Evolutionary conservation across 2,329 filamentous ascomycete genomes (phyloP).

Genomic region (Chrysoporthe austroafricana): DNA sequence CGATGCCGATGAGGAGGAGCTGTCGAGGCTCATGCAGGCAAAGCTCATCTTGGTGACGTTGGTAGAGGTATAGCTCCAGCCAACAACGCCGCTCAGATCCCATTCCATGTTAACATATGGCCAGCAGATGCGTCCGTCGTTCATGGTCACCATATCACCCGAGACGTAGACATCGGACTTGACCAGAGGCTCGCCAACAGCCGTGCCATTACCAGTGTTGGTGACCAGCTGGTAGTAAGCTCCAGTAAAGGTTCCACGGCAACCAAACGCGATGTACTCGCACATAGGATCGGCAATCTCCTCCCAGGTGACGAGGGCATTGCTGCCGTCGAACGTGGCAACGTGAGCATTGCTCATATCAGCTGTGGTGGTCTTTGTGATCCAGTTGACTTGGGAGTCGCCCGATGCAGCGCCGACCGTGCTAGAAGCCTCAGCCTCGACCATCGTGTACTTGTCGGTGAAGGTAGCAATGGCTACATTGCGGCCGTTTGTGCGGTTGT

Average conservation of each 20-base stretch:
- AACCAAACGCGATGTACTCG: slow-evolving; percentile 62
- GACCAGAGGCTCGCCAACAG: slow-evolving; percentile 53
- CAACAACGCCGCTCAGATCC: slow-evolving; percentile 41
- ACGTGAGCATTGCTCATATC: slow-evolving; percentile 64
- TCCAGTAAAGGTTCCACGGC: slow-evolving; percentile 60
- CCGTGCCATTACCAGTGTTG: slow-evolving; percentile 53
- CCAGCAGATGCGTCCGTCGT: slow-evolving; percentile 64
- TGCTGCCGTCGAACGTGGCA: slow-evolving; percentile 55
- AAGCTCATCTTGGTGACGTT: slow-evolving; percentile 54
- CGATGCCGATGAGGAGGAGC: slow-evolving; percentile 10
- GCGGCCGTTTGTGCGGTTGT: slow-evolving; percentile 59
- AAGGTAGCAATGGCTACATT: slow-evolving; percentile 63
- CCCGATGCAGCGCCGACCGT: slow-evolving; percentile 56
- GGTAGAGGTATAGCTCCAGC: slow-evolving; percentile 34
- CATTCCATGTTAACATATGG: slow-evolving; percentile 62
- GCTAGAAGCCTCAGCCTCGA: slow-evolving; percentile 57
- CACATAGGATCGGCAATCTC: slow-evolving; percentile 60
- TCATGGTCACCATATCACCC: slow-evolving; percentile 64
- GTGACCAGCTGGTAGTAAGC: slow-evolving; percentile 63
- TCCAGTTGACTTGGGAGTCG: slow-evolving; percentile 63
- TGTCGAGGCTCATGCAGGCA: slow-evolving; percentile 46
- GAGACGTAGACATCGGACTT: slow-evolving; percentile 61
- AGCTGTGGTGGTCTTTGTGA: slow-evolving; percentile 46
- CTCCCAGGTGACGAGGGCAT: slow-evolving; percentile 64
- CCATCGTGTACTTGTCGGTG: slow-evolving; percentile 60